phyloP scores from a whole-genome alignment of 2,329 filamentous ascomycete species.

The Juglanconis oblonga region DNA sequence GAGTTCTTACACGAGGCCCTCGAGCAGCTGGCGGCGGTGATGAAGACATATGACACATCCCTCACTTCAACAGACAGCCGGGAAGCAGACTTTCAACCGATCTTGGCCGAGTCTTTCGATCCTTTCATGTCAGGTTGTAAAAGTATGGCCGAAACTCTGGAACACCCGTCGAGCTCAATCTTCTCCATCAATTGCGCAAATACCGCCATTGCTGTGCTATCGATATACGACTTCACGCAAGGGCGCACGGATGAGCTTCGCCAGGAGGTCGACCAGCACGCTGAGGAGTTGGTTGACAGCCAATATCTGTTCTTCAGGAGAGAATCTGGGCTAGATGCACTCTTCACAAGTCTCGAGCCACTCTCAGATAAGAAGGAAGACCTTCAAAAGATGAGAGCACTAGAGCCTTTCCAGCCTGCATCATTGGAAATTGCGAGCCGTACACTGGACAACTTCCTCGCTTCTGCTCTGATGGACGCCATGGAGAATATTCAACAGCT shows the following conservation, averaged over 20 bases:
- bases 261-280: slow-evolving; percentile 51
- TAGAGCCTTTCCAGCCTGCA: slow-evolving; percentile 57
- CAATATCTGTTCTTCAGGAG: slow-evolving; percentile 72
- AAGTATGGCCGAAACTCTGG: slow-evolving; percentile 61
- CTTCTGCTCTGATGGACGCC: slow-evolving; percentile 89
- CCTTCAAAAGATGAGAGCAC: slow-evolving; percentile 50
- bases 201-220: slow-evolving; percentile 54
- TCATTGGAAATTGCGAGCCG: slow-evolving; percentile 68
- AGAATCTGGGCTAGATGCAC: slow-evolving; percentile 67
- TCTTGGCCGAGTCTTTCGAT: slow-evolving; percentile 77
- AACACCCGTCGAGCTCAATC: slow-evolving; percentile 59
- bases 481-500: slow-evolving; percentile 75
- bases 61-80: slow-evolving; percentile 57
- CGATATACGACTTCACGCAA: slow-evolving; percentile 62
- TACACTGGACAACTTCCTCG: slow-evolving; percentile 82
- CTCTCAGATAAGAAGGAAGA: slow-evolving; percentile 39
- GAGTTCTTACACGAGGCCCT: slow-evolving; percentile 79
- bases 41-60: slow-evolving; percentile 85
- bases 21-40: slow-evolving; percentile 71
- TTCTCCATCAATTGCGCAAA: slow-evolving; percentile 72
- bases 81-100: slow-evolving; percentile 69
- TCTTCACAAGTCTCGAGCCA: slow-evolving; percentile 56
- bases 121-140: slow-evolving; percentile 79
- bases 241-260: slow-evolving; percentile 54
- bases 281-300: slow-evolving; percentile 57